phyloP scores from a whole-genome alignment of 2,329 filamentous ascomycete species.

The Chaetomiaceae sp. region DNA sequence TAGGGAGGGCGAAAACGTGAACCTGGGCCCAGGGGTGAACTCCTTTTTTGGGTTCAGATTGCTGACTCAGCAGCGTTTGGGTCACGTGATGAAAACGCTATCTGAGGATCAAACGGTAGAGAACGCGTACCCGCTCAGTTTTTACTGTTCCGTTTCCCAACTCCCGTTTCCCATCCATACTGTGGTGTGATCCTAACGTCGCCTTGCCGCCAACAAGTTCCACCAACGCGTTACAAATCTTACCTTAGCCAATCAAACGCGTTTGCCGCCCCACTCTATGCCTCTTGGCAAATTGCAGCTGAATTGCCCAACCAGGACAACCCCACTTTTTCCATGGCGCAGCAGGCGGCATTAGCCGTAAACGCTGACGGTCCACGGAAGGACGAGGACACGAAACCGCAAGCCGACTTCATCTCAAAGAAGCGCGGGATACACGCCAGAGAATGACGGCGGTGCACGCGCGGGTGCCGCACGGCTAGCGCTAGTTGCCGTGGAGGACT shows the following conservation, averaged over 20 bases:
- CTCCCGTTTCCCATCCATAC: slow-evolving; percentile 11
- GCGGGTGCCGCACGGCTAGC: too few relatives aligned
- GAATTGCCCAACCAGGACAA: not conserved
- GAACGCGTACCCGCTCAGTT: slow-evolving; percentile 7
- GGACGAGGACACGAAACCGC: too few relatives aligned
- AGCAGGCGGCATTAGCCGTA: too few relatives aligned
- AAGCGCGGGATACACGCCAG: too few relatives aligned
- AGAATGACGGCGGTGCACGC: too few relatives aligned
- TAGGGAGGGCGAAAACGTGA: slow-evolving; percentile 9
- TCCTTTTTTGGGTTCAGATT: not conserved
- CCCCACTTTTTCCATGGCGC: slow-evolving; percentile 7
- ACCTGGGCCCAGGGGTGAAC: slow-evolving; percentile 2
- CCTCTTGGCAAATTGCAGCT: slow-evolving; percentile 6
- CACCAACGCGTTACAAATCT: slow-evolving; percentile 9
- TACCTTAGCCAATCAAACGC: too few relatives aligned
- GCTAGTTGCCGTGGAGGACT: too few relatives aligned
- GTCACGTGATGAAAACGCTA: slow-evolving; percentile 3
- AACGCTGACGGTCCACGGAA: too few relatives aligned
- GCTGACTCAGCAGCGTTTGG: not conserved
- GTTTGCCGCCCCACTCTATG: slow-evolving; percentile 7
- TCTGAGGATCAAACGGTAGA: slow-evolving; percentile 10
- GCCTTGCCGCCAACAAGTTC: slow-evolving; percentile 4
- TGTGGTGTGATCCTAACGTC: slow-evolving; percentile 13
- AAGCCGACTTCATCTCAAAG: too few relatives aligned
- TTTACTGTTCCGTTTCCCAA: slow-evolving; percentile 9